A percentile compares a stretch with the other conserved stretches of the same genome.
Evolutionary conservation across 2,329 filamentous ascomycete genomes (phyloP).

Genomic region (Talaromyces verruculosus): DNA sequence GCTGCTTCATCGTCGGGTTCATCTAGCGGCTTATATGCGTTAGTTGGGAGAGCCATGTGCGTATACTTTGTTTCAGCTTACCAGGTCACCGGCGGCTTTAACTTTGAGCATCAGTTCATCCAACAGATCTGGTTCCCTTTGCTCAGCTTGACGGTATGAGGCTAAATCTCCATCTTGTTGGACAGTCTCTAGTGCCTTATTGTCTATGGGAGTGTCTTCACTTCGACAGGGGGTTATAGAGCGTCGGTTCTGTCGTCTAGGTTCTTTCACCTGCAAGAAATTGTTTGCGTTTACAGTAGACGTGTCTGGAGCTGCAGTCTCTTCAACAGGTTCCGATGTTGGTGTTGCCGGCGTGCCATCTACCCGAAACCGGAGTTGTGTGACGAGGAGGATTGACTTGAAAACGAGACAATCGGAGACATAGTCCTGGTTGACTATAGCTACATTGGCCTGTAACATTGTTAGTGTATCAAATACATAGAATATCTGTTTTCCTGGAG

Average conservation of each 20-base stretch:
- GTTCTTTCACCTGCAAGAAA: constrained; percentile 35
- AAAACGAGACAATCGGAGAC: constrained; percentile 67
- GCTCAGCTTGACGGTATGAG: neutral
- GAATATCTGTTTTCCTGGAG: neutral
- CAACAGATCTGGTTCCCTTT: constrained; percentile 53
- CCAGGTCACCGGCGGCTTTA: constrained; percentile 60
- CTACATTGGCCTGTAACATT: constrained; percentile 31
- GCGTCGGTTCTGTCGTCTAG: constrained; percentile 23
- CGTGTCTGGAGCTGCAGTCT: neutral
- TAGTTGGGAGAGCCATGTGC: neutral
- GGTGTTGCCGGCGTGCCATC: constrained; percentile 23
- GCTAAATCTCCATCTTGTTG: constrained; percentile 5
- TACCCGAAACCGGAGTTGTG: constrained; percentile 53
- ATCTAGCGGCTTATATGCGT: constrained; percentile 34
- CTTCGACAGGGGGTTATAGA: constrained; percentile 25
- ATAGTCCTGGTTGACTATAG: constrained; percentile 68
- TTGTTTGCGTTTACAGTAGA: neutral
- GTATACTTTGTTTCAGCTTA: constrained; percentile 26
- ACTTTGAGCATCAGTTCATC: constrained; percentile 64
- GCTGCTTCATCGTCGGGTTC: constrained; percentile 30
- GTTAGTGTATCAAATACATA: constrained; percentile 18
- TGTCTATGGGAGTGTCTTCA: constrained; percentile 6
- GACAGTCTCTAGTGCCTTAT: neutral
- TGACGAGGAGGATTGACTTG: constrained; percentile 58
- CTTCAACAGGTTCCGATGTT: neutral